Conservation (phyloP, 306 rosid species). For the Oemleria cerasiformis region DNA sequence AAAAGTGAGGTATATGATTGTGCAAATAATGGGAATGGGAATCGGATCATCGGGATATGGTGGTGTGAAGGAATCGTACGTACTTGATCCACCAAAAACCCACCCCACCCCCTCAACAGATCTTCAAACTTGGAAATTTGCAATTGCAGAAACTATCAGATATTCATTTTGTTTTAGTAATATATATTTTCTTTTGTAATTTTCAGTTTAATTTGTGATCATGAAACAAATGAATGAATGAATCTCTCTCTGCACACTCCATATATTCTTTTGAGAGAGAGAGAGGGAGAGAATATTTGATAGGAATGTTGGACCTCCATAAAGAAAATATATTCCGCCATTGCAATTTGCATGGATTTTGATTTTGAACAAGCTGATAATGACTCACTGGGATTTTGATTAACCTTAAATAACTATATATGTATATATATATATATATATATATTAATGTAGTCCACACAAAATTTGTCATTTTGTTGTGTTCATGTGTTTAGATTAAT, state of each 20-base stretch:
- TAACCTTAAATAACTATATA: no score
- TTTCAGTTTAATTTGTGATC: background rate
- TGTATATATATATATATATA: background rate
- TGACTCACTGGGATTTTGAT: no score
- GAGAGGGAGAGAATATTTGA: constrained; percentile 6
- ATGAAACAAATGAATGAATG: background rate
- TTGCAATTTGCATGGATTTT: no score
- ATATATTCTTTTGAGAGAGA: constrained; percentile 7
- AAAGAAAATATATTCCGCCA: constrained; percentile 21
- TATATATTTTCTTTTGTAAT: background rate
- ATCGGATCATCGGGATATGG: background rate
- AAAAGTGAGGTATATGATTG: background rate
- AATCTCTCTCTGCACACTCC: background rate
- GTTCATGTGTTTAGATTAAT: background rate
- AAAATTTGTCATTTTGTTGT: constrained; percentile 25
- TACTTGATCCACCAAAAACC: constrained; percentile 5
- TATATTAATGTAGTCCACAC: background rate
- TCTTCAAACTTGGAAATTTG: constrained; percentile 1
- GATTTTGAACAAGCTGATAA: no score
- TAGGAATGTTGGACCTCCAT: constrained; percentile 16
- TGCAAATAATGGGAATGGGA: background rate
- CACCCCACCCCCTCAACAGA: constrained; percentile 34
- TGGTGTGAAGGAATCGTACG: constrained; percentile 8
- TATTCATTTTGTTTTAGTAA: no score
- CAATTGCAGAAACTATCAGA: background rate